Evolutionary conservation across 2,329 filamentous ascomycete genomes (phyloP), one percentile per base, ranked within the genome.

Genomic region (Pestalotiopsis sp.): DNA sequence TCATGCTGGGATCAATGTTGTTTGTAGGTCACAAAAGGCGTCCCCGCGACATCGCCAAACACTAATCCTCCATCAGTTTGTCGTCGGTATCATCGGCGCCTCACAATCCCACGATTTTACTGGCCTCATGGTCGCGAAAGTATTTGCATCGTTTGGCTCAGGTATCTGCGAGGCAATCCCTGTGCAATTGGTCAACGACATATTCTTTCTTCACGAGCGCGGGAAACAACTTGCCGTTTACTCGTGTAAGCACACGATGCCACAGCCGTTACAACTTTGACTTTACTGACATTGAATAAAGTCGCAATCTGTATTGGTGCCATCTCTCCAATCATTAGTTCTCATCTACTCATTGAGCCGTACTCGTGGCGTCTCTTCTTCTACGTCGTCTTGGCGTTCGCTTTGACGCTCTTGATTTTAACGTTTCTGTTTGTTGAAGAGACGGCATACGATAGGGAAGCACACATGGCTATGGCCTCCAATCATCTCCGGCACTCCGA

Each of bases 341-440:
- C 87, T 13, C 90, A 89, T 75, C 90, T 90, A 87, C 83, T 90
- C 6, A 82, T 84, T 0, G 87, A 82, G 1, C 85, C 86, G 11
- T 85, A 87, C 73, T 88, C 86, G 6, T 90, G 87, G 87, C 81
- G 85, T 17, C 82, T 90, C 0, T 90, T 87, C 79, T 90, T 90
- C 80, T 89, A 89, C 74, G 87, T 90, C 66, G 83, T 86, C 70
- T 82, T 87, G 62, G 88, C 86, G 2, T 89, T 90, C 66, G 82
- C 84, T 2, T 77, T 77, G 80, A 62, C 77, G 80, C 69, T 77
- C 12, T 75, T 78, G 45, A 77, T 88, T 58, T 72, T 85, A 7
- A 82, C 85, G 0, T 87, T 87, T 75, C 74, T 87, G 56, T 83
- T 87, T 70, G 85, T 86, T 11, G 85, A 87, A 72, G 86, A 88